Conservation (phyloP, 768 basidiomycete species). For the Roridomyces roridus region DNA sequence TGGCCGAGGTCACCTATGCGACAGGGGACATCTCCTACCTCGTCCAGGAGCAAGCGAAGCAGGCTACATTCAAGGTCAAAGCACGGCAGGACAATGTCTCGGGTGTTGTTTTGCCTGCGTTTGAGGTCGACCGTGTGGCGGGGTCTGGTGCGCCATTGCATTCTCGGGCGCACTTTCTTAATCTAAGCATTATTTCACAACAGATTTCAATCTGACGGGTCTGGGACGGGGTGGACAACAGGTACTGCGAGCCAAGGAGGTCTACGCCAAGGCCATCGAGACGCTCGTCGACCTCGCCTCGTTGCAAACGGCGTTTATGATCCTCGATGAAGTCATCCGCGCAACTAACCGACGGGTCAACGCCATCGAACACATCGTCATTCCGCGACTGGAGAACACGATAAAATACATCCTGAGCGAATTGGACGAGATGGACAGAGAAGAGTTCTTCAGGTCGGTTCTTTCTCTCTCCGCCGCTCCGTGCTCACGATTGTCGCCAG, state of each 20-base stretch:
- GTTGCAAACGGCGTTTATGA: conserved; percentile 96
- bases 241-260: conserved; percentile 92
- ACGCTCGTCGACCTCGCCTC: conserved; percentile 97
- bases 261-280: conserved; percentile 97
- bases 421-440: conserved; percentile 98
- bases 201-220: conserved; percentile 97
- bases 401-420: conserved; percentile 98
- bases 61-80: conserved; percentile 91
- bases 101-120: conserved; percentile 93
- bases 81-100: conserved; percentile 98
- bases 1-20: conserved; percentile 98
- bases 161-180: neutral
- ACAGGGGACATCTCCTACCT: conserved; percentile 98
- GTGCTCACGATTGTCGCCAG: conserved; percentile 43
- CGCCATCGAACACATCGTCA: conserved; percentile 97
- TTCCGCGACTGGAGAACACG: conserved; percentile 94
- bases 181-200: neutral
- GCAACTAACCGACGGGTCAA: conserved; percentile 99
- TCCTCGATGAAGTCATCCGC: conserved; percentile 97
- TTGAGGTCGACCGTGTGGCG: conserved; percentile 86
- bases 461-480: neutral
- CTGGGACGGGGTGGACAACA: conserved; percentile 97
- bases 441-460: conserved; percentile 87
- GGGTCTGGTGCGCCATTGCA: conserved; percentile 71
- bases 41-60: conserved; percentile 93